Conservation (phyloP, 2,329 filamentous ascomycete species). For the Trichophyton mentagrophytes region DNA sequence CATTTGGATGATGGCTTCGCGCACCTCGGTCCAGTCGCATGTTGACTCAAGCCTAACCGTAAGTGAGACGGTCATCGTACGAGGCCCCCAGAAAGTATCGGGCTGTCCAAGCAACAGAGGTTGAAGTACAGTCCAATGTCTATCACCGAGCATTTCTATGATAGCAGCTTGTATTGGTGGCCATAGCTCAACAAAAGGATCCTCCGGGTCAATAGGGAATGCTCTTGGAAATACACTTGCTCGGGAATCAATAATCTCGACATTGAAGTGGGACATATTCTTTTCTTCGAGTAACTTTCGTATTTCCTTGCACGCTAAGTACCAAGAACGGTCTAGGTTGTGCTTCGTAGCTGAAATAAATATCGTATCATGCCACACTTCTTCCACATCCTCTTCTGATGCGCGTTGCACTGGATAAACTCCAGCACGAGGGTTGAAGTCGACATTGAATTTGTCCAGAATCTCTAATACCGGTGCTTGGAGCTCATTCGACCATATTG, state of each 20-base stretch:
- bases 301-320: constrained; percentile 1
- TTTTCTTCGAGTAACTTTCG: not conserved
- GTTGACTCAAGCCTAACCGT: not conserved
- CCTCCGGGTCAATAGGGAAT: not conserved
- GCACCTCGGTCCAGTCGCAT: not conserved
- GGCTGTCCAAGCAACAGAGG: not conserved
- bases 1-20: not conserved
- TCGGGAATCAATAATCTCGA: not conserved
- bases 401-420: not conserved
- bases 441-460: not conserved
- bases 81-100: not conserved
- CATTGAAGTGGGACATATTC: not conserved
- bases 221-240: not conserved
- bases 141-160: not conserved
- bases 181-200: not conserved
- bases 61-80: not conserved
- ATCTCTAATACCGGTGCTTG: not conserved
- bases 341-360: not conserved
- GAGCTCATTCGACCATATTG: not conserved
- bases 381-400: not conserved
- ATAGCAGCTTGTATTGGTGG: not conserved
- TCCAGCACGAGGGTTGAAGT: not conserved
- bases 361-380: not conserved
- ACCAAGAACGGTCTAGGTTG: not conserved
- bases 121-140: not conserved